Conservation (phyloP, 306 rosid genomes). For the Pachyrhizus erosus region DNA sequence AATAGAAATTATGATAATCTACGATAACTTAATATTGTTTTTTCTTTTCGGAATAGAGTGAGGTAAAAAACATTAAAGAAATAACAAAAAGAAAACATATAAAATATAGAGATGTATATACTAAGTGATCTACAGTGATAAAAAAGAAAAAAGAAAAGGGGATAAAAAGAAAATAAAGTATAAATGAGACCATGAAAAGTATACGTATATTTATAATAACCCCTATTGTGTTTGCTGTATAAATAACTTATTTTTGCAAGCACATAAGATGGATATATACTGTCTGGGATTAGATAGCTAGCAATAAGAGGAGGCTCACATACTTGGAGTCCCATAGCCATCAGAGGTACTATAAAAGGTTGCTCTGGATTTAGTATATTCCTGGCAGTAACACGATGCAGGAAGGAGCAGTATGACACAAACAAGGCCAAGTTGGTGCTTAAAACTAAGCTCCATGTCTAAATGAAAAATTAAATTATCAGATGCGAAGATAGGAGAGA, state of each 20-base stretch:
- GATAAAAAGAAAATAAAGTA: not conserved
- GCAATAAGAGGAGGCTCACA: not conserved
- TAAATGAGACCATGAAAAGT: not conserved
- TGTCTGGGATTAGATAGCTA: not conserved
- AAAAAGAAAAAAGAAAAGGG: no score
- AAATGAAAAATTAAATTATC: not conserved
- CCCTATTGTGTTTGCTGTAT: not conserved
- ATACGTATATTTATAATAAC: not conserved
- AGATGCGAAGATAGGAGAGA: not conserved
- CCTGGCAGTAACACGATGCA: conserved; percentile 58
- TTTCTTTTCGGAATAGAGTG: no score
- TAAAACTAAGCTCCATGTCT: conserved; percentile 51
- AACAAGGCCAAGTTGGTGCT: conserved; percentile 51
- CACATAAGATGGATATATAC: not conserved
- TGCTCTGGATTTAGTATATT: conserved; percentile 65
- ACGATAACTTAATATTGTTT: no score
- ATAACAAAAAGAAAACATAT: no score
- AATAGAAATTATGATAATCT: no score
- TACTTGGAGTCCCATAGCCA: conserved; percentile 76
- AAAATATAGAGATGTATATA: no score
- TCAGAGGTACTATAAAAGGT: conserved; percentile 83
- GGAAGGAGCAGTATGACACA: conserved; percentile 61
- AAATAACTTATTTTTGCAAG: not conserved
- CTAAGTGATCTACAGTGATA: not conserved
- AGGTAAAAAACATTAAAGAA: no score